Evolutionary conservation across 495 filamentous ascomycete genomes (phyloP).

Genomic region (Hypomontagnella monticulosa): DNA sequence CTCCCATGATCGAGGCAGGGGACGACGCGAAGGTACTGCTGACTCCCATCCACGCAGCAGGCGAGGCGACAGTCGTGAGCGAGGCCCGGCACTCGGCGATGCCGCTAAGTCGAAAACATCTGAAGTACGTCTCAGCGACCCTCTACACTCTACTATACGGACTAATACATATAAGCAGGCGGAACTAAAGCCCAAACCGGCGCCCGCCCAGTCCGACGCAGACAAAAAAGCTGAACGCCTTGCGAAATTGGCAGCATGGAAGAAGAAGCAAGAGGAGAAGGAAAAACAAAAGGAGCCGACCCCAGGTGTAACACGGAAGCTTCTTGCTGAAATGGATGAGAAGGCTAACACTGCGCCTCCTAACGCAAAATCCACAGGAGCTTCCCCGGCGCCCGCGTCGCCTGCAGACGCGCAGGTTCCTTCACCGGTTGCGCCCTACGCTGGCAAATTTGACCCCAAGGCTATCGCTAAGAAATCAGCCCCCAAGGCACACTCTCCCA

Average conservation of each 20-base stretch:
- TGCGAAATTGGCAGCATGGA: slow-evolving; percentile 90
- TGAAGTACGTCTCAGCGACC: slow-evolving; percentile 59
- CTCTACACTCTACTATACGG: neutral
- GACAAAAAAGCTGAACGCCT: slow-evolving; percentile 86
- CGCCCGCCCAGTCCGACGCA: slow-evolving; percentile 71
- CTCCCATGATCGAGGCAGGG: slow-evolving; percentile 74
- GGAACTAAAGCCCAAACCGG: slow-evolving; percentile 60
- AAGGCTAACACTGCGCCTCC: slow-evolving; percentile 67
- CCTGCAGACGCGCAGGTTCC: slow-evolving; percentile 45
- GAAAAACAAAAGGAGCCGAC: slow-evolving; percentile 79
- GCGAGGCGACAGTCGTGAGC: slow-evolving; percentile 71
- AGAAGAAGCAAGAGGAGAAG: slow-evolving; percentile 85
- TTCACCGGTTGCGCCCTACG: slow-evolving; percentile 66
- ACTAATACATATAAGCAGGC: slow-evolving; percentile 47
- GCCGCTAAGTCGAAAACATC: slow-evolving; percentile 53
- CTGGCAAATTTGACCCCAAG: slow-evolving; percentile 90
- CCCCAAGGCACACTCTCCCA: slow-evolving; percentile 61
- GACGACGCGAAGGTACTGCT: slow-evolving; percentile 79
- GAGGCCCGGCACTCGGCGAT: slow-evolving; percentile 56
- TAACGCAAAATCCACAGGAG: slow-evolving; percentile 65
- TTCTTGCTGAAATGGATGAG: slow-evolving; percentile 80
- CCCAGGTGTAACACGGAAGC: slow-evolving; percentile 68
- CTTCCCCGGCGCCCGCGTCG: slow-evolving; percentile 60
- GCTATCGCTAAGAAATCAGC: slow-evolving; percentile 79
- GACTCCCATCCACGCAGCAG: slow-evolving; percentile 75